Conservation (phyloP, 2,329 filamentous ascomycete genomes). For the Botrytis paeoniae region DNA sequence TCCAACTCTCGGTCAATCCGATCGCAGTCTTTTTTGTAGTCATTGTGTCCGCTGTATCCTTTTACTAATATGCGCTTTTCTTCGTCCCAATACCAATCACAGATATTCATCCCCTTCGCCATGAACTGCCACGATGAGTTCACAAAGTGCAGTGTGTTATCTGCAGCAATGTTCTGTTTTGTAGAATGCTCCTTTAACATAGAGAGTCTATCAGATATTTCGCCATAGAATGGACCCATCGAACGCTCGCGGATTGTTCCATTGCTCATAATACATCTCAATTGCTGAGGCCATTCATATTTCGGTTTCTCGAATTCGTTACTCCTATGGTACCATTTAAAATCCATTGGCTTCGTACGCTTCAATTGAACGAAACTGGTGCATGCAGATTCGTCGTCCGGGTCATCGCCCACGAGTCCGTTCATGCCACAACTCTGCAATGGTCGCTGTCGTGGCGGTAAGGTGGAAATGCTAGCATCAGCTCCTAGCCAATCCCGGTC, state of each 20-base stretch:
- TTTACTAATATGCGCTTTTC: slow-evolving; percentile 6
- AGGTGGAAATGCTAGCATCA: not conserved
- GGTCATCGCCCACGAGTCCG: not conserved
- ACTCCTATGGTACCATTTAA: not conserved
- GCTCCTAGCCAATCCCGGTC: slow-evolving; percentile 2
- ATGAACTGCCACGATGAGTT: not conserved
- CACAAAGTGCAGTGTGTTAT: not conserved
- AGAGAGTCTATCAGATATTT: not conserved
- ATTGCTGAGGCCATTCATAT: not conserved
- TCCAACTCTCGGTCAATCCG: not conserved
- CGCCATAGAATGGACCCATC: not conserved
- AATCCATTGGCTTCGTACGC: not conserved
- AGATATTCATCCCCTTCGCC: not conserved
- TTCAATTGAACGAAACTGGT: slow-evolving; percentile 4
- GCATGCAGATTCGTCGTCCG: not conserved
- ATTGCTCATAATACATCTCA: not conserved
- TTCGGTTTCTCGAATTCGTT: not conserved
- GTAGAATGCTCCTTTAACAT: not conserved
- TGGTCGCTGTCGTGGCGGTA: slow-evolving; percentile 1
- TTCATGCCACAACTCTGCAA: not conserved
- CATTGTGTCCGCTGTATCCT: not conserved
- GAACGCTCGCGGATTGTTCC: not conserved
- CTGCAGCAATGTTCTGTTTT: not conserved
- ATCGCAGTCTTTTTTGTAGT: not conserved
- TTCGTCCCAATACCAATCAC: slow-evolving; percentile 6